phyloP scores from a whole-genome alignment of 2,329 filamentous ascomycete genomes.

The Tolypocladium capitatum region DNA sequence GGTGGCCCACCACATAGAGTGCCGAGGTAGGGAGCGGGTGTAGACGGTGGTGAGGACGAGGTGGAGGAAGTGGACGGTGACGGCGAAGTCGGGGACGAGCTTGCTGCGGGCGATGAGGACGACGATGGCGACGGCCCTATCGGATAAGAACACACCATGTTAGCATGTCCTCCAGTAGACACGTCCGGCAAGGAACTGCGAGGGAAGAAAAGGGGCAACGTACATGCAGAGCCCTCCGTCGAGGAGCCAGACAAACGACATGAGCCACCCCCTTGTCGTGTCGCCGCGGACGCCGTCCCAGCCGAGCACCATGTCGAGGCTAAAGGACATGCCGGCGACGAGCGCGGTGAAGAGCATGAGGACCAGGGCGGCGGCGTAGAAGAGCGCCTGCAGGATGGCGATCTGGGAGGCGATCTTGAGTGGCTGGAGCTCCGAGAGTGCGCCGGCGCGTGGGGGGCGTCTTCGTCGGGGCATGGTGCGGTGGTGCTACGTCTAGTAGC shows the following conservation, averaged over 20 bases:
- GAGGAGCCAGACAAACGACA: conserved; percentile 44
- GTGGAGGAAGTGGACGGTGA: conserved; percentile 78
- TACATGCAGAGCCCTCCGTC: conserved; percentile 41
- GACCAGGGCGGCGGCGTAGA: conserved; percentile 37
- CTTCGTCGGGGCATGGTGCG: conserved; percentile 38
- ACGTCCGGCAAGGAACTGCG: conserved; percentile 1
- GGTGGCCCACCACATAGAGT: conserved; percentile 74
- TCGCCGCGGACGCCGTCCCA: conserved; percentile 47
- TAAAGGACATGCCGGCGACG: conserved; percentile 42
- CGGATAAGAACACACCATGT: neutral
- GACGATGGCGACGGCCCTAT: conserved; percentile 70
- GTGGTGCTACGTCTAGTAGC: neutral
- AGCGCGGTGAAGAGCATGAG: conserved; percentile 46
- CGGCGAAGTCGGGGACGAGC: conserved; percentile 84
- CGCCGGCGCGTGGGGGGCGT: conserved; percentile 45
- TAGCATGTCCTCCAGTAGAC: neutral
- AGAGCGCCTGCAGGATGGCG: conserved; percentile 39
- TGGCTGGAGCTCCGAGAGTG: conserved; percentile 47
- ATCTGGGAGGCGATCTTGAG: conserved; percentile 48
- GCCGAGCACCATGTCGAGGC: conserved; percentile 40
- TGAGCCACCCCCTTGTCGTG: conserved; percentile 47
- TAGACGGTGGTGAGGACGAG: conserved; percentile 68
- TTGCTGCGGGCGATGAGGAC: conserved; percentile 79
- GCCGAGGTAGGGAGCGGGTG: conserved; percentile 59
- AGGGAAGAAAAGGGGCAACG: conserved; percentile 9